These are phyloP conservation scores for Leccinum truebloodii DNA, from an alignment of 768 basidiomycete genomes.

Conservation along the genomic window DNA sequence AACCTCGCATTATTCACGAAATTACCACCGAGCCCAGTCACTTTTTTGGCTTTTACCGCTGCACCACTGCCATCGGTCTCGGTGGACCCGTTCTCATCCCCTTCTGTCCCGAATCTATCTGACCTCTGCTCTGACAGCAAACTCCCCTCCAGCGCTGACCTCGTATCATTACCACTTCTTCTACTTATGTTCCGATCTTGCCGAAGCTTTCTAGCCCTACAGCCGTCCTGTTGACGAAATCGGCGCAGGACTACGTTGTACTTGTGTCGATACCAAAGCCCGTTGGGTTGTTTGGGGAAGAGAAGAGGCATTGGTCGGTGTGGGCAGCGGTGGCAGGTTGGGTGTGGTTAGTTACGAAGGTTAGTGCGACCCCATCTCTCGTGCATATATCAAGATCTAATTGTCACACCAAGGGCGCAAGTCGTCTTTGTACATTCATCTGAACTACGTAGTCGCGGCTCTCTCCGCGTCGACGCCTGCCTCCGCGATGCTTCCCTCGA, in stretches of 20 bases:
- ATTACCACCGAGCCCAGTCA: no score
- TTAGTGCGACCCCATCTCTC: conserved; percentile 26
- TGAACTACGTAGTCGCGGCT: conserved; percentile 88
- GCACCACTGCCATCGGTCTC: conserved; percentile 24
- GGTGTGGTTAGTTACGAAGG: conserved; percentile 93
- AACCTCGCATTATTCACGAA: no score
- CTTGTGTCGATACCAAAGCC: conserved; percentile 72
- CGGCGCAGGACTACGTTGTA: conserved; percentile 83
- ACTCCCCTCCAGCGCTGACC: conserved; percentile 46
- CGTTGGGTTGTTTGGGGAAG: conserved; percentile 80
- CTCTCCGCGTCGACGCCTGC: conserved; percentile 80
- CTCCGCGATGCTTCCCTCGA: conserved; percentile 43
- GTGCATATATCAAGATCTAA: neutral
- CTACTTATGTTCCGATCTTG: conserved; percentile 68
- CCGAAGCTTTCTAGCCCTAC: conserved; percentile 69
- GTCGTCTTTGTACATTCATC: conserved; percentile 70
- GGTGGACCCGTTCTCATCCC: conserved; percentile 22
- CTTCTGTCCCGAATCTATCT: conserved; percentile 21
- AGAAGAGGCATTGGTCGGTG: conserved; percentile 91
- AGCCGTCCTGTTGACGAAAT: conserved; percentile 78
- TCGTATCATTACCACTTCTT: conserved; percentile 86
- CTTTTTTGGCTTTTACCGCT: no score
- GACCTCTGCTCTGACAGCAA: conserved; percentile 2
- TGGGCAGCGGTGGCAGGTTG: conserved; percentile 77
- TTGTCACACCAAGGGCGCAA: conserved; percentile 42